Base-by-base conservation (phyloP, 2,329 filamentous ascomycete genomes). In the Periconia sp. region DNA sequence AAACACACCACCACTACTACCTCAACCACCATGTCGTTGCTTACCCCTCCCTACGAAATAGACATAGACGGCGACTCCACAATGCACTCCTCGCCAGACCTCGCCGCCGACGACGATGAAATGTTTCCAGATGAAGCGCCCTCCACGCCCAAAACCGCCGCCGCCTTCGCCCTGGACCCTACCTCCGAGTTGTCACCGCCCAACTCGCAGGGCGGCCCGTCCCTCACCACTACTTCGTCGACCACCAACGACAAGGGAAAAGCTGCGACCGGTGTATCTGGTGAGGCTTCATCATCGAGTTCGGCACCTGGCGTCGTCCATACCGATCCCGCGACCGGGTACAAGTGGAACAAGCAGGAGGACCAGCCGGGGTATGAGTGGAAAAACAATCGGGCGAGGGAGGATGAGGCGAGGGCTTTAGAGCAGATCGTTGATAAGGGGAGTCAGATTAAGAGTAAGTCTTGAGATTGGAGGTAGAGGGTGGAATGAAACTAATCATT, bases 21-120 rank as follows among this genome's bases (percentile, higher is more conserved):
- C 41, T 53, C 49, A 20, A 58, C 63, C 44, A 60, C 60, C 23
- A 53, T 37, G 20, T 41, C 23, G 23, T 27, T 15, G 49, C 55
- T 57, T 48, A 55, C 46, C 18, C 47, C 62, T 49, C 57, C 58
- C 20, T 40, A 23, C 18, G 35, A 33, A 30, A 47, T 61, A 79
- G 81, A 84, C 63, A 69, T 63, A 61, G 81, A 83, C 68, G 80
- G 81, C 43, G 82, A 84, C 72, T 82, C 79, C 30, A 80, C 79
- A 55, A 84, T 84, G 82, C 76, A 79, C 56, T 82, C 79, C 43
- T 66, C 71, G 8, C 63, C 69, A 43, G 67, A 68, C 19, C 60
- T 66, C 41, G 69, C 73, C 45, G 67, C 56, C 37, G 49, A 52
- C 64, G 54, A 69, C 62, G 65, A 72, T 51, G 69, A 73, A 50